Evolutionary conservation across 371 early-diverging fungal genomes (phyloP).

Genomic region (Syncephalastrum racemosum): DNA sequence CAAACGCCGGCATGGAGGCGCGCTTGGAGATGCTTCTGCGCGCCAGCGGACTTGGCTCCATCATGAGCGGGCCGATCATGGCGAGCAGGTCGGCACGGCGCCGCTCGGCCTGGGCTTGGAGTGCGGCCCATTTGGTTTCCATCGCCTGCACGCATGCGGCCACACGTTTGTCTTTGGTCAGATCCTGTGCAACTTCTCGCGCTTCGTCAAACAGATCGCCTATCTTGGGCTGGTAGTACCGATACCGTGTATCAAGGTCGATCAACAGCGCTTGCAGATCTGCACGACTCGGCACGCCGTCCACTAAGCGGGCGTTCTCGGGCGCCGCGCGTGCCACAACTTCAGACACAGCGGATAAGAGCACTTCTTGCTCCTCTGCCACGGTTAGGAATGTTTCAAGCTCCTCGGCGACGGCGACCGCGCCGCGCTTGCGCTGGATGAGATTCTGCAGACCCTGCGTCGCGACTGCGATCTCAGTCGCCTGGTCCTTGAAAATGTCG

Average conservation of each 20-base stretch:
- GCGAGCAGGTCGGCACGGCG: slow-evolving; percentile 47
- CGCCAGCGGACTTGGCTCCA: slow-evolving; percentile 20
- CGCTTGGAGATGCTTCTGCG: slow-evolving; percentile 22
- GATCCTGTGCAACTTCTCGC: slow-evolving; percentile 35
- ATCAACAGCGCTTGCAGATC: slow-evolving; percentile 57
- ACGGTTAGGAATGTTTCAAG: slow-evolving; percentile 46
- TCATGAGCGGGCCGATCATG: slow-evolving; percentile 31
- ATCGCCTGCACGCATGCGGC: slow-evolving; percentile 41
- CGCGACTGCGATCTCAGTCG: slow-evolving; percentile 42
- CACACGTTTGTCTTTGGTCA: slow-evolving; percentile 52
- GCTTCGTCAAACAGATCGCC: slow-evolving; percentile 50
- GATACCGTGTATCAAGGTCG: slow-evolving; percentile 56
- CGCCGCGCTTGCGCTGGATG: slow-evolving; percentile 41
- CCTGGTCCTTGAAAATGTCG: slow-evolving; percentile 40
- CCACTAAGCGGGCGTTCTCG: slow-evolving; percentile 28
- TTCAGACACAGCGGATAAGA: slow-evolving; percentile 44
- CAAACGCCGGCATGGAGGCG: slow-evolving; percentile 23
- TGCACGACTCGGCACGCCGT: slow-evolving; percentile 37
- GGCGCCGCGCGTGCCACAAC: slow-evolving; percentile 46
- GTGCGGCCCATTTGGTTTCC: slow-evolving; percentile 47
- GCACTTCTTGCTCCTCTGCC: slow-evolving; percentile 49
- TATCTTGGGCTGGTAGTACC: slow-evolving; percentile 55
- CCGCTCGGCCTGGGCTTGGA: slow-evolving; percentile 44
- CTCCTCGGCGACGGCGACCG: slow-evolving; percentile 40
- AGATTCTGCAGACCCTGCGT: slow-evolving; percentile 31